These are phyloP conservation scores for Orbilia oligospora DNA, from an alignment of 2,329 filamentous ascomycete species.

Conservation along the genomic window DNA sequence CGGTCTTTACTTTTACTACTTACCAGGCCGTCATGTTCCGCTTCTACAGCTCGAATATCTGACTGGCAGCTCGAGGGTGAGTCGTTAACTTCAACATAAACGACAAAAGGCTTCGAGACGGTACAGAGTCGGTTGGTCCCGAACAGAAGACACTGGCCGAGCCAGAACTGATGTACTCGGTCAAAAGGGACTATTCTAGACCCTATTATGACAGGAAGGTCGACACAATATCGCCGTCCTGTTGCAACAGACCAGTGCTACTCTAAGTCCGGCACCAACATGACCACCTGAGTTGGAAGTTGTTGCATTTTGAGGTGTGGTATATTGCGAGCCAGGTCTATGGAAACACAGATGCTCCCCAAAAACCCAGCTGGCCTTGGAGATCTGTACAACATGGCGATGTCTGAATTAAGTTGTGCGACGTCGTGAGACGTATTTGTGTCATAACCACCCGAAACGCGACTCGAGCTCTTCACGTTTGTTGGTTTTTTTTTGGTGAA, in stretches of 20 bases:
- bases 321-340: not conserved
- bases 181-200: not conserved
- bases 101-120: not conserved
- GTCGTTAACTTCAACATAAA: constrained; percentile 5
- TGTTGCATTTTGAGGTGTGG: constrained; percentile 44
- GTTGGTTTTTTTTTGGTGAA: not conserved
- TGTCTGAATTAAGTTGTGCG: constrained; percentile 20
- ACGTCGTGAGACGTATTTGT: constrained; percentile 22
- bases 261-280: not conserved
- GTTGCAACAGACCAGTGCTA: not conserved
- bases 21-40: too few species aligned
- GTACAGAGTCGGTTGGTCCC: not conserved
- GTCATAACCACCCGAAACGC: not conserved
- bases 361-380: constrained; percentile 1
- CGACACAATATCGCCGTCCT: not conserved
- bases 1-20: too few species aligned
- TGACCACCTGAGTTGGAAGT: not conserved
- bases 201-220: not conserved
- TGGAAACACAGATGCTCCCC: constrained; percentile 2
- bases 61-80: not conserved
- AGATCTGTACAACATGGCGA: constrained; percentile 16
- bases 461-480: not conserved
- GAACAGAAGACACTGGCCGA: too few species aligned
- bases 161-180: not conserved
- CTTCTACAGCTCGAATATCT: too few species aligned